Conservation (phyloP, 208 protist genomes). For the Phytomonas serpens region DNA sequence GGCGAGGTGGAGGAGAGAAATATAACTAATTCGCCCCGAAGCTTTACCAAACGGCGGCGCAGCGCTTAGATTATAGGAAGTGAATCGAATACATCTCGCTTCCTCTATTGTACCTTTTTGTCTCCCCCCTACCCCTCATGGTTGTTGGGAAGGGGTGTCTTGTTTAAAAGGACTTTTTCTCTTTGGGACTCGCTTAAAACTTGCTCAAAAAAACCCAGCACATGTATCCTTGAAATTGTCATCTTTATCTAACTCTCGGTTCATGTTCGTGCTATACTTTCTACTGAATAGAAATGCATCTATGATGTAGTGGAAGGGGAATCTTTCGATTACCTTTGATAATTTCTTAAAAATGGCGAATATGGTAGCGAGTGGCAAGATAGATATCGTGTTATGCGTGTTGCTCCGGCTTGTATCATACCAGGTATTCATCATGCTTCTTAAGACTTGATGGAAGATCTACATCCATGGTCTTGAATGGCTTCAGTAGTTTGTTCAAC, state of each 20-base stretch:
- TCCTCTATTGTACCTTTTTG: not conserved
- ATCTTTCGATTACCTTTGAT: too few relatives aligned
- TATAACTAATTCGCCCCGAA: not conserved
- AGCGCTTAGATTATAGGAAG: conserved; percentile 15
- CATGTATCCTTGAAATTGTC: too few relatives aligned
- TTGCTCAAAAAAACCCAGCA: too few relatives aligned
- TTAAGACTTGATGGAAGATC: not conserved
- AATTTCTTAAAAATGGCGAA: too few relatives aligned
- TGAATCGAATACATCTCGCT: not conserved
- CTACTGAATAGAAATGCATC: too few relatives aligned
- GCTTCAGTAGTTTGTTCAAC: not conserved
- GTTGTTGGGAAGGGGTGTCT: too few relatives aligned
- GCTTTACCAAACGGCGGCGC: conserved; percentile 20
- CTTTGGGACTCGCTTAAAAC: too few relatives aligned
- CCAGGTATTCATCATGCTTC: not conserved
- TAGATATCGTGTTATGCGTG: not conserved
- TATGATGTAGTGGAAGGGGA: too few relatives aligned
- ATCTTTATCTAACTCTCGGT: too few relatives aligned
- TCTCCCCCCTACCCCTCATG: too few relatives aligned
- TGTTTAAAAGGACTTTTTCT: too few relatives aligned
- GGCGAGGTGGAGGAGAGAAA: not conserved
- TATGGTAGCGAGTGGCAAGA: not conserved
- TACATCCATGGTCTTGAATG: not conserved
- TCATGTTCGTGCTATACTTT: too few relatives aligned
- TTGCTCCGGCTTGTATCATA: not conserved